Conservation (phyloP, 2,329 filamentous ascomycete species). For the Fusarium odoratissimum region DNA sequence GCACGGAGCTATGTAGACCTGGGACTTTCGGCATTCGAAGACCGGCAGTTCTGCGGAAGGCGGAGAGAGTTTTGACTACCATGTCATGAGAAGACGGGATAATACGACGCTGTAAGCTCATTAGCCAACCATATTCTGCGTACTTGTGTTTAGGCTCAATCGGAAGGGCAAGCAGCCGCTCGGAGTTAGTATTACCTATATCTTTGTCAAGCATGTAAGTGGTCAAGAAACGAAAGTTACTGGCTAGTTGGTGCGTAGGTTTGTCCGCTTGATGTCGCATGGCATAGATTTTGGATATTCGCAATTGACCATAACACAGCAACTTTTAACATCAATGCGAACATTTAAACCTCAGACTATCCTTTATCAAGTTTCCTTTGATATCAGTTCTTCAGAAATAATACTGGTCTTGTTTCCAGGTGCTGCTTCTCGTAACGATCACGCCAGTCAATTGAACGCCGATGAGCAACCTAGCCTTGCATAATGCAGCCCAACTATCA, state of each 20-base stretch:
- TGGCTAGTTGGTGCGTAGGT: background rate
- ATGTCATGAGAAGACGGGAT: background rate
- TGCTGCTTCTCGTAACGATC: fast-evolving
- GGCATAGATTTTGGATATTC: background rate
- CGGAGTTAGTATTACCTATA: background rate
- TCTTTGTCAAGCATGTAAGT: background rate
- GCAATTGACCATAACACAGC: background rate
- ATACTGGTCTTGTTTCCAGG: background rate
- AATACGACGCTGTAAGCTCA: background rate
- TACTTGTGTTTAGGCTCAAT: background rate
- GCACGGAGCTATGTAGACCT: no score
- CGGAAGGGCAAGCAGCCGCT: background rate
- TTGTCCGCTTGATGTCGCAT: background rate
- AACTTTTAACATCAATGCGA: fast-evolving
- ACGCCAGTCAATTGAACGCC: fast-evolving
- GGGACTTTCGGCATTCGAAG: no score
- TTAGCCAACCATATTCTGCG: background rate
- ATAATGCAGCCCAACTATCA: background rate
- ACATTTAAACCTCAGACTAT: background rate
- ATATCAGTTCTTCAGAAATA: fast-evolving
- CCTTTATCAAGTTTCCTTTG: fast-evolving
- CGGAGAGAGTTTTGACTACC: background rate
- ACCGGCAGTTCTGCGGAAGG: background rate
- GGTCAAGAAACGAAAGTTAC: background rate
- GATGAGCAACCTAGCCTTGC: no score